Conservation (phyloP, 2,329 filamentous ascomycete genomes). For the Botryotinia narcissicola region DNA sequence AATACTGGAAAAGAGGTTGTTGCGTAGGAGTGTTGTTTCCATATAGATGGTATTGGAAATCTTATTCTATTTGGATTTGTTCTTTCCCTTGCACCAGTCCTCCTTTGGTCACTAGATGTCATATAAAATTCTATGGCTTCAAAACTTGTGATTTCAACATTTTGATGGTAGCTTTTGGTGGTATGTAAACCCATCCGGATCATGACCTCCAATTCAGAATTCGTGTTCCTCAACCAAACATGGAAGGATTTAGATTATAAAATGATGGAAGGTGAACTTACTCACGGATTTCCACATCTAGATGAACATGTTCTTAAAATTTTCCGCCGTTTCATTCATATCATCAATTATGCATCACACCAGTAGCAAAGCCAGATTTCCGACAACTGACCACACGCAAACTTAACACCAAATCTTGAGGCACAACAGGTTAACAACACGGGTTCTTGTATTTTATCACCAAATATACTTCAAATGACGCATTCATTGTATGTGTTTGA, state of each 20-base stretch:
- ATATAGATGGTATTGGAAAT: background rate
- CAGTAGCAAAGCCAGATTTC: background rate
- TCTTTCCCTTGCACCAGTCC: rapidly evolving
- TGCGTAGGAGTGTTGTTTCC: background rate
- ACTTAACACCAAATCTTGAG: background rate
- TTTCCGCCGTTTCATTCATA: background rate
- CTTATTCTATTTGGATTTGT: rapidly evolving
- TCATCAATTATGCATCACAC: background rate
- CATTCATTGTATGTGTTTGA: background rate
- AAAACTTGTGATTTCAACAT: background rate
- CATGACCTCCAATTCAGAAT: background rate
- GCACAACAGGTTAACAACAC: background rate
- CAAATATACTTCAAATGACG: background rate
- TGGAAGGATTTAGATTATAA: background rate
- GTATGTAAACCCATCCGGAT: rapidly evolving
- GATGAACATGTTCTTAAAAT: background rate
- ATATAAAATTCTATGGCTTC: background rate
- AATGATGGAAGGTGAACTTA: background rate
- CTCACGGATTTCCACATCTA: background rate
- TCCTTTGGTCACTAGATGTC: background rate
- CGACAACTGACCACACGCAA: background rate
- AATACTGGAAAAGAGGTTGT: background rate
- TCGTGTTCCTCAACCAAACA: background rate
- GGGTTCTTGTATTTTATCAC: background rate
- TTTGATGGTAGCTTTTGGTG: background rate